These are phyloP conservation scores for Ehretia macrophylla DNA, from an alignment of 257 asterid species.

Conservation along the genomic window DNA sequence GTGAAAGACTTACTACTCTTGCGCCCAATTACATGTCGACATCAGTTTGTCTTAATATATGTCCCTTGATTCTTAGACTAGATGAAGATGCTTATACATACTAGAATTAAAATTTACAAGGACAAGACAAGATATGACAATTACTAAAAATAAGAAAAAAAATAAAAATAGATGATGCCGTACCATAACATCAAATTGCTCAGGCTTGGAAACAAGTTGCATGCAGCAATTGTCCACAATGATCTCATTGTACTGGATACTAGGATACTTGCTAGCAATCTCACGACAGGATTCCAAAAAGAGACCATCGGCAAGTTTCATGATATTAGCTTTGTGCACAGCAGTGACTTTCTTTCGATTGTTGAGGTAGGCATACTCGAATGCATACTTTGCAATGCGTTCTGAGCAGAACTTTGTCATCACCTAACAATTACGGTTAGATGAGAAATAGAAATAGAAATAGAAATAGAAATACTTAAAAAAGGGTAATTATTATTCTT, in stretches of 20 bases:
- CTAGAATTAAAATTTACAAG: too few relatives aligned
- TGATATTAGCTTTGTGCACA: constrained; percentile 97
- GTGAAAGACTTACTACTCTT: too few relatives aligned
- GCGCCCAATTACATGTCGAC: too few relatives aligned
- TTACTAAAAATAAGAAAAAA: constrained; percentile 1
- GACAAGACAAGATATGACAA: background rate
- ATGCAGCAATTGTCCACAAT: constrained; percentile 97
- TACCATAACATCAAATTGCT: constrained; percentile 99
- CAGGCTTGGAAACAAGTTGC: constrained; percentile 99
- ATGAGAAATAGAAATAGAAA: constrained; percentile 25
- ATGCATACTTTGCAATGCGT: constrained; percentile 91
- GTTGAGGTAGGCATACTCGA: constrained; percentile 97
- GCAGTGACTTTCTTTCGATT: constrained; percentile 93
- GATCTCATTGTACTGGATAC: constrained; percentile 84
- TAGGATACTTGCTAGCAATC: constrained; percentile 85
- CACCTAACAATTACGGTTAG: constrained; percentile 49
- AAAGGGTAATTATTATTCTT: background rate
- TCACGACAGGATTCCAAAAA: constrained; percentile 96
- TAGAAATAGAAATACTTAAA: constrained; percentile 2
- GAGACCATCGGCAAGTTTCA: constrained; percentile 98
- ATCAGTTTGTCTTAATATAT: too few relatives aligned
- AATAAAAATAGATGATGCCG: constrained; percentile 2
- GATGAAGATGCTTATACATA: too few relatives aligned
- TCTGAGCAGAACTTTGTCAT: constrained; percentile 97
- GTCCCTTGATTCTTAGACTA: too few relatives aligned